A percentile compares a stretch with the other conserved stretches of the same genome.
Evolutionary conservation across 345 rosid genomes (phyloP).

Genomic region (Ceriops decandra): DNA sequence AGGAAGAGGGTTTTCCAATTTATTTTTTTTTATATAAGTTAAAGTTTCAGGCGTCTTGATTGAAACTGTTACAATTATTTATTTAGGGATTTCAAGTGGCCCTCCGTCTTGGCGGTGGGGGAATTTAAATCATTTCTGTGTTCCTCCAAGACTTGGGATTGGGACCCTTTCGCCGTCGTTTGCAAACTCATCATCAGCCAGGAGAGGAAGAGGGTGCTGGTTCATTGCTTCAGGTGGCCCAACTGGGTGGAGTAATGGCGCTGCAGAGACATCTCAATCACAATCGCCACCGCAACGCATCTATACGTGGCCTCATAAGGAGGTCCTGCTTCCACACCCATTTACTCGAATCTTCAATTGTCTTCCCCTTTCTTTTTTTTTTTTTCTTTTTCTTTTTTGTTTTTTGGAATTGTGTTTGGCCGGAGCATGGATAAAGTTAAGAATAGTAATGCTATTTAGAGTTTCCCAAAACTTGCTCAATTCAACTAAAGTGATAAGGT

Average conservation of each 20-base stretch:
- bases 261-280: constrained; percentile 20
- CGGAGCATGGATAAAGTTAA: too few relatives aligned
- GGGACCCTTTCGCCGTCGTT: constrained; percentile 5
- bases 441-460: too few relatives aligned
- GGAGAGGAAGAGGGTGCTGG: constrained; percentile 12
- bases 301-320: constrained; percentile 51
- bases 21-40: too few relatives aligned
- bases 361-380: neutral
- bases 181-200: neutral
- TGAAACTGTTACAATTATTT: neutral
- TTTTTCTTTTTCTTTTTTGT: neutral
- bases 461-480: too few relatives aligned
- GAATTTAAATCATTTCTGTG: constrained; percentile 14
- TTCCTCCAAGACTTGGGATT: constrained; percentile 11
- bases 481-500: too few relatives aligned
- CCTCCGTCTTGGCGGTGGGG: constrained; percentile 17
- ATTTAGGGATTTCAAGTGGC: constrained; percentile 30
- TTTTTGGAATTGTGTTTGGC: neutral
- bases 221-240: constrained; percentile 24
- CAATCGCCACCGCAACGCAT: constrained; percentile 17
- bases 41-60: too few relatives aligned
- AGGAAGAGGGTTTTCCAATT: neutral
- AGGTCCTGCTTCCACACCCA: constrained; percentile 21
- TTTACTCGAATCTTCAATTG: too few relatives aligned
- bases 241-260: constrained; percentile 21